Conservation (phyloP, 495 filamentous ascomycete species). For the Hyaloscypha variabilis region DNA sequence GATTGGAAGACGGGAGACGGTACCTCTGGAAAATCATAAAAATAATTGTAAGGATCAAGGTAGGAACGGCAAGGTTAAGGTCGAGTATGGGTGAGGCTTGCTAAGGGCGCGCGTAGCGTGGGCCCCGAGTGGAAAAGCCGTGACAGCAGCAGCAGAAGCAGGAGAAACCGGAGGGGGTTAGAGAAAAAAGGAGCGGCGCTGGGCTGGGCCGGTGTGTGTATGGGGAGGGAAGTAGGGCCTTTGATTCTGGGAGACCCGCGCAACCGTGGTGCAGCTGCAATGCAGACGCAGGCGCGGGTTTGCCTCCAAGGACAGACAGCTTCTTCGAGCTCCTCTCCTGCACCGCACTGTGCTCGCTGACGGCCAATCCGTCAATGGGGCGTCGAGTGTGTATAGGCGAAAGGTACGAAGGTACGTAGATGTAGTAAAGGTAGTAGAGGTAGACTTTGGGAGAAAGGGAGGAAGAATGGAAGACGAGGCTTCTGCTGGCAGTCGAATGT, state of each 20-base stretch:
- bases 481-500: too few relatives aligned
- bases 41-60: neutral
- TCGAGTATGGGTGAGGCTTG: conserved; percentile 7
- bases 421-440: too few relatives aligned
- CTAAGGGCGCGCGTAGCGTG: conserved; percentile 6
- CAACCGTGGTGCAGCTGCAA: neutral
- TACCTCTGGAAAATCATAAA: conserved; percentile 1
- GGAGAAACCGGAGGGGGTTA: neutral
- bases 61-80: neutral
- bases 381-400: too few relatives aligned
- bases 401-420: too few relatives aligned
- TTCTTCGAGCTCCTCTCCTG: neutral
- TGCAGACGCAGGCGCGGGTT: neutral
- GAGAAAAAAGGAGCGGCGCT: neutral
- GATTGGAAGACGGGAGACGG: neutral
- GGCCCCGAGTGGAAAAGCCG: neutral
- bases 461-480: too few relatives aligned
- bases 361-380: neutral
- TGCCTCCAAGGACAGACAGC: neutral
- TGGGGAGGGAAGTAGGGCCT: neutral
- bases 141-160: neutral
- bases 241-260: neutral
- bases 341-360: neutral
- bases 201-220: neutral
- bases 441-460: too few relatives aligned